Conservation (phyloP, 2,329 filamentous ascomycete species). For the Apiospora arundinis region DNA sequence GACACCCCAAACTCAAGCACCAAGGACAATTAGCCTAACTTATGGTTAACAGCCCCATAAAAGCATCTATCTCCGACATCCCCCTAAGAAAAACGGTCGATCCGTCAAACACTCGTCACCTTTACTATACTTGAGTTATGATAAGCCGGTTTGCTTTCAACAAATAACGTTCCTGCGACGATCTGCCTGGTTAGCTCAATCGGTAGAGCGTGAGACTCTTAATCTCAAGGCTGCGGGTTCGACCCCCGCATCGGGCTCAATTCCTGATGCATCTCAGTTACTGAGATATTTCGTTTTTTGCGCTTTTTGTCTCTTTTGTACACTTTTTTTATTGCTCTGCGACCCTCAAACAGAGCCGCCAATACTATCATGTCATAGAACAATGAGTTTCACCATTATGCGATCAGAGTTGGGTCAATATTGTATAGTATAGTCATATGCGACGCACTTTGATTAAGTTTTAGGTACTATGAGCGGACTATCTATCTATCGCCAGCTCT, state of each 20-base stretch:
- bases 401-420: neutral
- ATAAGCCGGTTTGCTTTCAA: neutral
- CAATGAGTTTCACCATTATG: too few species aligned
- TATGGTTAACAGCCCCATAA: too few species aligned
- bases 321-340: neutral
- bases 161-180: neutral
- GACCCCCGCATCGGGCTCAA: conserved; percentile 52
- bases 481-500: neutral
- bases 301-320: neutral
- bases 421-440: neutral
- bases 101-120: neutral
- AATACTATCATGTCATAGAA: neutral
- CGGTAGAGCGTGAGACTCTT: conserved; percentile 75
- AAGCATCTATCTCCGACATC: neutral
- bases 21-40: too few species aligned
- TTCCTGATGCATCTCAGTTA: conserved; percentile 31
- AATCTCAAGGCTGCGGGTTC: conserved; percentile 45
- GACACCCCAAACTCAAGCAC: too few species aligned
- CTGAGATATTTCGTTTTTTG: neutral
- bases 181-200: conserved; percentile 66
- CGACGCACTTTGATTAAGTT: neutral
- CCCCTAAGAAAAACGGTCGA: neutral
- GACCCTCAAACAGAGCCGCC: neutral
- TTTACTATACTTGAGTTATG: too few species aligned
- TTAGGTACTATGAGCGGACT: conserved; percentile 5